These are phyloP conservation scores for Pseudocercospora crystallina DNA, from an alignment of 2,329 filamentous ascomycete genomes.

Conservation along the genomic window DNA sequence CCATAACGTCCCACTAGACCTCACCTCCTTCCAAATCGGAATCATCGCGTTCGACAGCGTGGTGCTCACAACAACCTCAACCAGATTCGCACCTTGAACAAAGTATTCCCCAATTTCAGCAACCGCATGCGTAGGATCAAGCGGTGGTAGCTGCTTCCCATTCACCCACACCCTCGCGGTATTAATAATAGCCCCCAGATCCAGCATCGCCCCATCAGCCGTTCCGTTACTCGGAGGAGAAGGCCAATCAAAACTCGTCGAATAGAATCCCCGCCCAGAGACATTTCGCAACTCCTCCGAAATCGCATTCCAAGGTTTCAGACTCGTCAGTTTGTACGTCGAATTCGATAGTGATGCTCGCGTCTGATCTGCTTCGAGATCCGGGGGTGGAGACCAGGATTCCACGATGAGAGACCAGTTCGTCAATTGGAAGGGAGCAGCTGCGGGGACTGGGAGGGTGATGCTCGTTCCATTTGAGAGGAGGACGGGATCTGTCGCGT, in stretches of 20 bases:
- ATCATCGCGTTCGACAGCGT: conserved; percentile 33
- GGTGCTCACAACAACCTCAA: conserved; percentile 35
- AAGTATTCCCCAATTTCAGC: conserved; percentile 29
- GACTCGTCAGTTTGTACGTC: conserved; percentile 31
- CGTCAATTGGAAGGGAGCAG: conserved; percentile 21
- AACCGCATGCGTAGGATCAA: conserved; percentile 32
- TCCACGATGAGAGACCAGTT: conserved; percentile 42
- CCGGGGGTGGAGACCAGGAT: conserved; percentile 40
- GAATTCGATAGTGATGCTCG: conserved; percentile 29
- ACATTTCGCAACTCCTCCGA: conserved; percentile 30
- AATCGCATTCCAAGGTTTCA: conserved; percentile 40
- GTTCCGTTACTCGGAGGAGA: conserved; percentile 17
- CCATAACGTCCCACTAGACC: conserved; percentile 18
- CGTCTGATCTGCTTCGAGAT: conserved; percentile 28
- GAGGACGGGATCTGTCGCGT: conserved; percentile 5
- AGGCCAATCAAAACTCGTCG: conserved; percentile 32
- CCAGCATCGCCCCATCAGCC: conserved; percentile 29
- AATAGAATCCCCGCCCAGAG: conserved; percentile 39
- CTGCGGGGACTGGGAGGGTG: conserved; percentile 10
- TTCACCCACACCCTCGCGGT: conserved; percentile 35
- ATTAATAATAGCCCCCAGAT: conserved; percentile 32
- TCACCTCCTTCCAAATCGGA: conserved; percentile 11
- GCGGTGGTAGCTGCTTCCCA: conserved; percentile 29
- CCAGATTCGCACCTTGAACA: conserved; percentile 27
- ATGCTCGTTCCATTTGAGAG: conserved; percentile 23